Evolutionary conservation across 345 rosid genomes (phyloP), one percentile per base, ranked within the genome.

Genomic region (Cochlearia excelsa): DNA sequence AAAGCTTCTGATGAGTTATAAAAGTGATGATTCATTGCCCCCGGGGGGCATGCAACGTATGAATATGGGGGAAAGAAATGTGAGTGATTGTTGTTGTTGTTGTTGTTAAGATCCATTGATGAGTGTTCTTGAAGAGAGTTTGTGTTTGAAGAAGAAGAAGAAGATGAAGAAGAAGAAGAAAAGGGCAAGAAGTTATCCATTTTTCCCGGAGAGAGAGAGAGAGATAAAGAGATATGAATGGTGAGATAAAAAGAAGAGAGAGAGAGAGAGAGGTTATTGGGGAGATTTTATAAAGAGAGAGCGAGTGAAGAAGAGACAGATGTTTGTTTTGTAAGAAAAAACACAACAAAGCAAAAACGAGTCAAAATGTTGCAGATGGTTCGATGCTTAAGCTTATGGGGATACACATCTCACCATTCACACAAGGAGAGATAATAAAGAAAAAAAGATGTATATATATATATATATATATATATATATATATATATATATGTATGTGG

Each of bases 321-420:
- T 62, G 74, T 63, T 69, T 16, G 23, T 16, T 16, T 16, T 16
- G 23, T 16, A 16, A 16, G 74, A 51, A 69, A 50, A 49, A 55
- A 34, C 58, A 54, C 57, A 40, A 54, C 57, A 40, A 69, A 69
- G 62, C 58, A 56, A 54, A 33, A 41, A 49, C 53, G 58, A 69
- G 68, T 69, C 58, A 69, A 69, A 27, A 62, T 48, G 54, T 55
- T 49, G 68, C 74, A 57, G 74, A 69, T 69, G 68, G 68, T 62
- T 62, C 47, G 47, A 69, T 62, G 59, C 51, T 69, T 26, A 40
- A 42, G 53, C 59, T 56, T 62, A 43, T 69, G 37, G 74, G 74
- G 74, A 69, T 69, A 69, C 56, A 27, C 63, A 69, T 56, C 68
- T 29, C 63, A 63, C 74, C 74, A 69, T 35, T 69, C 64, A 62